A percentile compares a stretch with the other conserved stretches of the same genome.
Conservation (phyloP, 805 yeast genomes). For the Kazachstania kunashirensis region DNA sequence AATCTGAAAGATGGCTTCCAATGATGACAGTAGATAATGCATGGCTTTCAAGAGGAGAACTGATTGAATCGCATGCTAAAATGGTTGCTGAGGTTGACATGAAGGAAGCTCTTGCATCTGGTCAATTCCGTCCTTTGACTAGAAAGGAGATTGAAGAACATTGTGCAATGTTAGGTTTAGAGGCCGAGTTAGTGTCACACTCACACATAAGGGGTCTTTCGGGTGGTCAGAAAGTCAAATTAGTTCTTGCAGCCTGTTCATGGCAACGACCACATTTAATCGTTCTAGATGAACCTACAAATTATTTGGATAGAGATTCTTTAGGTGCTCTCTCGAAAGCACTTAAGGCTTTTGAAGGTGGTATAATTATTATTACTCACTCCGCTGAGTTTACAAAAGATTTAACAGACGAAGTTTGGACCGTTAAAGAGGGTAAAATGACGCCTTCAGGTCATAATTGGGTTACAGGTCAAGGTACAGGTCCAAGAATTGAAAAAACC, state of each 20-base stretch:
- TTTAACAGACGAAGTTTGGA: slow-evolving; percentile 98
- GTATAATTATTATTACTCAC: slow-evolving; percentile 96
- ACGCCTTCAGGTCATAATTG: slow-evolving; percentile 99
- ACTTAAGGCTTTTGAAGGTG: slow-evolving; percentile 93
- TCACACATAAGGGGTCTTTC: slow-evolving; percentile 98
- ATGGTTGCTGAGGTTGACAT: slow-evolving; percentile 98
- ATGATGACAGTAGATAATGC: slow-evolving; percentile 98
- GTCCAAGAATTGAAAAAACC: slow-evolving; percentile 95
- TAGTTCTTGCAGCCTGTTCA: slow-evolving; percentile 96
- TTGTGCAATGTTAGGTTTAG: slow-evolving; percentile 94
- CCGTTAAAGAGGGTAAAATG: slow-evolving; percentile 92
- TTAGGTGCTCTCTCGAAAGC: slow-evolving; percentile 97
- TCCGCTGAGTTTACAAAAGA: slow-evolving; percentile 98
- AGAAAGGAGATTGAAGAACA: slow-evolving; percentile 98
- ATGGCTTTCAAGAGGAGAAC: slow-evolving; percentile 98
- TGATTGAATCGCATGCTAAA: slow-evolving; percentile 90
- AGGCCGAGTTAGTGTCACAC: slow-evolving; percentile 95
- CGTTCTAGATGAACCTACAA: slow-evolving; percentile 97
- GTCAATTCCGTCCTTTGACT: slow-evolving; percentile 98
- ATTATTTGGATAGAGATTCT: slow-evolving; percentile 95
- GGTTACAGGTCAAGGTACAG: slow-evolving; percentile 98
- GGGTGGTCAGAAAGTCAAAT: slow-evolving; percentile 99
- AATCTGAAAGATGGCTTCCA: slow-evolving; percentile 95
- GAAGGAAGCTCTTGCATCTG: slow-evolving; percentile 99
- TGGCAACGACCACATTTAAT: slow-evolving; percentile 99